These are phyloP conservation scores for Chaetothyriales sp. DNA, from an alignment of 2,329 filamentous ascomycete genomes.

Conservation along the genomic window DNA sequence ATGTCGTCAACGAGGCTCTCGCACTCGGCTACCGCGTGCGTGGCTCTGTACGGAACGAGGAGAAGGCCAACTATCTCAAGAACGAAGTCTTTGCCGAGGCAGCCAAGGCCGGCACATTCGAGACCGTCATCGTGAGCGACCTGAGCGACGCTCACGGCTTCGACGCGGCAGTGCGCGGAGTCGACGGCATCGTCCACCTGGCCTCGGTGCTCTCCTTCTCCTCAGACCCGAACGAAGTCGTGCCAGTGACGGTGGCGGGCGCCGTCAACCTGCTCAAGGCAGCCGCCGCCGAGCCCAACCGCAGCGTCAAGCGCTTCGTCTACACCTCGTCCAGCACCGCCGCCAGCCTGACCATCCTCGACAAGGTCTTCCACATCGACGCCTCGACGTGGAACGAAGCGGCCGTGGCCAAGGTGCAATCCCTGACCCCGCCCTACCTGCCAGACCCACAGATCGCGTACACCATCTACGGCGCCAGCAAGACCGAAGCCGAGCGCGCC, in stretches of 20 bases:
- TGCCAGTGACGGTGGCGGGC: constrained; percentile 34
- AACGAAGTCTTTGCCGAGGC: constrained; percentile 19
- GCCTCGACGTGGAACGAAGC: constrained; percentile 25
- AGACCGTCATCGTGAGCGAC: constrained; percentile 22
- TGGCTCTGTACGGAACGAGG: constrained; percentile 26
- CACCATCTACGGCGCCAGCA: constrained; percentile 28
- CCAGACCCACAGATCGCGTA: constrained; percentile 11
- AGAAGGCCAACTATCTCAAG: constrained; percentile 22
- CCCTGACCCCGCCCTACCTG: constrained; percentile 24
- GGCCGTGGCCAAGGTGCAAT: constrained; percentile 20
- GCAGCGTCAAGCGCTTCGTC: constrained; percentile 21
- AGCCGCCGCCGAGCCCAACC: not conserved
- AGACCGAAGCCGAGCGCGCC: constrained; percentile 25
- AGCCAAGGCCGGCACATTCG: constrained; percentile 22
- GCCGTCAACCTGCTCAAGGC: constrained; percentile 22
- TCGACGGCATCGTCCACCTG: constrained; percentile 25
- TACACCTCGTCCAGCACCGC: constrained; percentile 12
- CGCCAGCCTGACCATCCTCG: constrained; percentile 8
- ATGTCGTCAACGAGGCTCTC: constrained; percentile 31
- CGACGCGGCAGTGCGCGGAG: constrained; percentile 18
- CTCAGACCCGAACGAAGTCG: constrained; percentile 27
- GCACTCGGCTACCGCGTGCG: constrained; percentile 29
- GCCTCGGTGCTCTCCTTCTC: constrained; percentile 24
- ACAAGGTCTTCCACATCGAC: constrained; percentile 27
- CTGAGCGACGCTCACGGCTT: constrained; percentile 17